These are phyloP conservation scores for Erigeron canadensis DNA, from an alignment of 129 eudicot species.

Conservation along the genomic window DNA sequence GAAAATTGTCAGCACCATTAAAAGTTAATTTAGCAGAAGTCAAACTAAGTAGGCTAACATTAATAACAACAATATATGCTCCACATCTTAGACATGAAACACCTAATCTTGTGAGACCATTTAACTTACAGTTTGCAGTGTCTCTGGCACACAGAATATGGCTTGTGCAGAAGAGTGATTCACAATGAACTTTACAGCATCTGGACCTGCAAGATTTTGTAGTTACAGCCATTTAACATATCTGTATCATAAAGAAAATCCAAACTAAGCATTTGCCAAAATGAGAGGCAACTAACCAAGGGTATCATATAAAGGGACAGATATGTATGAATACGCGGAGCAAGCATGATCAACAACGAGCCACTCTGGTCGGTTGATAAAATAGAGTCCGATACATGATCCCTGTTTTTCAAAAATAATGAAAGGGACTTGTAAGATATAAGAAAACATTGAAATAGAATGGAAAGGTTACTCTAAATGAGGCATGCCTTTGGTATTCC, in stretches of 20 bases:
- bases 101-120: neutral
- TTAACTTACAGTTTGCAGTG: slow-evolving; percentile 66
- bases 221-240: slow-evolving; percentile 7
- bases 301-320: slow-evolving; percentile 82
- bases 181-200: slow-evolving; percentile 77
- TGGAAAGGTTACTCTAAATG: neutral
- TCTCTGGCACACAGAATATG: slow-evolving; percentile 77
- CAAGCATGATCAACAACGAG: slow-evolving; percentile 82
- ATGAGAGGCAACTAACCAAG: slow-evolving; percentile 47
- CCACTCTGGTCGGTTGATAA: slow-evolving; percentile 90
- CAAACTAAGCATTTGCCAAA: neutral
- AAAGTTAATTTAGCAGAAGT: neutral
- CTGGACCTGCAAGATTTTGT: slow-evolving; percentile 65
- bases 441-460: neutral
- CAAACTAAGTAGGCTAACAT: neutral
- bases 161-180: slow-evolving; percentile 82
- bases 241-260: slow-evolving; percentile 8
- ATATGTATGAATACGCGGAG: slow-evolving; percentile 71
- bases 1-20: neutral
- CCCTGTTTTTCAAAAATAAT: slow-evolving; percentile 50
- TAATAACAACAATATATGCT: neutral
- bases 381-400: slow-evolving; percentile 65
- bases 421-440: slow-evolving; percentile 4
- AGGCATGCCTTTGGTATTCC: slow-evolving; percentile 70
- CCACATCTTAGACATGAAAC: neutral